These are phyloP conservation scores for Talaromyces sp. DNA, from an alignment of 2,329 filamentous ascomycete genomes.

Conservation along the genomic window DNA sequence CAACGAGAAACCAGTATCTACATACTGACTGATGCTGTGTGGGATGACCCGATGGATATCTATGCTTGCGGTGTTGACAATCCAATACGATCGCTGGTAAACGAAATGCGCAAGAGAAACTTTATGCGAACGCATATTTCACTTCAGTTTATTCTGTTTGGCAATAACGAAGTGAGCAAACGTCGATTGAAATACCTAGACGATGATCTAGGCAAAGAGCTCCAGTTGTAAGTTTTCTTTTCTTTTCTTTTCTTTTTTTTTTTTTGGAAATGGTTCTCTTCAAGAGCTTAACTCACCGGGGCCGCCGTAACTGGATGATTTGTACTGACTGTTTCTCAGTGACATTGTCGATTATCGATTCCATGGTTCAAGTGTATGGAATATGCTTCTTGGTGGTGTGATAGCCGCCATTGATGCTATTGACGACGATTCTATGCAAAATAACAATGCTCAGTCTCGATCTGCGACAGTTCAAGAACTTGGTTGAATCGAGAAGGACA, in stretches of 20 bases:
- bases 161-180: background rate
- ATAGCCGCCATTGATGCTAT: background rate
- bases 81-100: background rate
- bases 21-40: background rate
- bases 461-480: background rate
- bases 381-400: constrained; percentile 4
- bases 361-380: constrained; percentile 1
- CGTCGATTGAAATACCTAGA: background rate
- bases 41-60: background rate
- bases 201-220: background rate
- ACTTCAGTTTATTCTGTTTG: background rate
- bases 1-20: background rate
- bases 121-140: background rate
- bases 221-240: background rate
- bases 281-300: background rate
- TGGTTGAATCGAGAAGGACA: background rate
- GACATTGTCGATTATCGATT: constrained; percentile 3
- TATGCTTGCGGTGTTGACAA: background rate
- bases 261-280: background rate
- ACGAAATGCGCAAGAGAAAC: background rate
- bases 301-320: background rate
- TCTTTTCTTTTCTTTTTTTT: too few species aligned
- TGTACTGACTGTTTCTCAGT: background rate
- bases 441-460: background rate
- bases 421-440: background rate